A percentile compares a stretch with the other conserved stretches of the same genome.
These are phyloP conservation scores for Yamadazyma akitaensis DNA, from an alignment of 805 yeast species.

Conservation along the genomic window DNA sequence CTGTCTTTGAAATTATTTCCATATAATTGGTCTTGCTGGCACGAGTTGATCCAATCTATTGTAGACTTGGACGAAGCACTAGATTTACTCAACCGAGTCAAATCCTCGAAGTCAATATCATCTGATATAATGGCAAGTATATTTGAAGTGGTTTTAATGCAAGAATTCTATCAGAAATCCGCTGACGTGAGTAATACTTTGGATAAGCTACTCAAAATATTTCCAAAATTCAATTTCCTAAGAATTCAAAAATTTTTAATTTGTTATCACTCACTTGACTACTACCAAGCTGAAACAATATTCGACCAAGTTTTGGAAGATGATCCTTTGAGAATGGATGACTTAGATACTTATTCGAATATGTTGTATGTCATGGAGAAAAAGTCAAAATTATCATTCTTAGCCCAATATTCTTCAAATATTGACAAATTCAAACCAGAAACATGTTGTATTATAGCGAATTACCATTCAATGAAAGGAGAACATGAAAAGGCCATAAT, in stretches of 20 bases:
- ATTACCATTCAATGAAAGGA: constrained; percentile 84
- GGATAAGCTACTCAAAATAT: constrained; percentile 45
- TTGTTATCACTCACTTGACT: constrained; percentile 81
- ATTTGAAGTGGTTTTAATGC: constrained; percentile 65
- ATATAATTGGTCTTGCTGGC: constrained; percentile 93
- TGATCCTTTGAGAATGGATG: constrained; percentile 88
- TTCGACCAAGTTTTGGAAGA: constrained; percentile 69
- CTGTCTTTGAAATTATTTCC: constrained; percentile 68
- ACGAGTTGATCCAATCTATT: constrained; percentile 65
- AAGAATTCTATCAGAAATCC: constrained; percentile 75
- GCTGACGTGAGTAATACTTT: constrained; percentile 32
- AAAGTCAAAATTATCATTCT: constrained; percentile 72
- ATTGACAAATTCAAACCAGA: constrained; percentile 89
- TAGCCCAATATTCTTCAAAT: constrained; percentile 81
- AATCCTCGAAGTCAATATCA: constrained; percentile 30
- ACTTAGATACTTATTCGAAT: constrained; percentile 90
- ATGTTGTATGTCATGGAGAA: constrained; percentile 92
- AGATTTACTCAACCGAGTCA: constrained; percentile 34
- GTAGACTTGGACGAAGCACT: constrained; percentile 60
- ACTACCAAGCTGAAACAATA: constrained; percentile 69
- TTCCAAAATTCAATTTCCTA: constrained; percentile 73
- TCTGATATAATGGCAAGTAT: constrained; percentile 40
- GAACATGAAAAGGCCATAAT: constrained; percentile 94
- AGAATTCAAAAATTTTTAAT: constrained; percentile 80
- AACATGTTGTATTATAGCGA: constrained; percentile 91